Evolutionary conservation across 257 asterid species (phyloP).

Genomic region (Apocynum venetum): DNA sequence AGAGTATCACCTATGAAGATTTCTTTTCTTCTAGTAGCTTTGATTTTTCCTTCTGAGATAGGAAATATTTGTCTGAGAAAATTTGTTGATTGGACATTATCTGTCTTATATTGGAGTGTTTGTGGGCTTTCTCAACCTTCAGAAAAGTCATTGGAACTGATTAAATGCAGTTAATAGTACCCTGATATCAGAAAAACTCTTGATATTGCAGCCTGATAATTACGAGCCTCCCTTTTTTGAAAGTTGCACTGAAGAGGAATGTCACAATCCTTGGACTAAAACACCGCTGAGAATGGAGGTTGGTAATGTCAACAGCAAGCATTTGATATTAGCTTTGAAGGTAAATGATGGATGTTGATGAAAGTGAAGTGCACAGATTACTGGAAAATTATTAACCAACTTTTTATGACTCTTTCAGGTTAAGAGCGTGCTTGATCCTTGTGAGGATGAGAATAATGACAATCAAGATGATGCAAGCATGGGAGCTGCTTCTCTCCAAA

Average conservation of each 20-base stretch:
- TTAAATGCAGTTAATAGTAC: background rate
- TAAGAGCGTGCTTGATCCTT: conserved; percentile 92
- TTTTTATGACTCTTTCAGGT: conserved; percentile 49
- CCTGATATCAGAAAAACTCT: background rate
- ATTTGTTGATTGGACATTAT: background rate
- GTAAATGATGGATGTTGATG: conserved; percentile 31
- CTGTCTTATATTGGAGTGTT: background rate
- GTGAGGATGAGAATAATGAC: conserved; percentile 80
- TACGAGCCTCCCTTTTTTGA: conserved; percentile 94
- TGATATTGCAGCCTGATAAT: conserved; percentile 80
- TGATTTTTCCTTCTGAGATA: background rate
- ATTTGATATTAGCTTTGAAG: conserved; percentile 81
- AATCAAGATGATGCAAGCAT: conserved; percentile 56
- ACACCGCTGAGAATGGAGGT: conserved; percentile 86
- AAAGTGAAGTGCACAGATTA: conserved; percentile 12
- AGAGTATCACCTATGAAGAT: background rate
- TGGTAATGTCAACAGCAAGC: conserved; percentile 88
- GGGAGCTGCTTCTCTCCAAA: conserved; percentile 61
- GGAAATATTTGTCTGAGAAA: background rate
- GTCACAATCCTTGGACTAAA: conserved; percentile 69
- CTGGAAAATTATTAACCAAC: conserved; percentile 10
- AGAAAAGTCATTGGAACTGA: background rate
- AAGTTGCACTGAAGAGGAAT: conserved; percentile 85
- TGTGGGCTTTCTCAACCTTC: background rate
- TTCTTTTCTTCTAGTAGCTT: background rate